Evolutionary conservation across 2,329 filamentous ascomycete genomes (phyloP), one percentile per base, ranked within the genome.

Genomic region (Alternaria brassicae): DNA sequence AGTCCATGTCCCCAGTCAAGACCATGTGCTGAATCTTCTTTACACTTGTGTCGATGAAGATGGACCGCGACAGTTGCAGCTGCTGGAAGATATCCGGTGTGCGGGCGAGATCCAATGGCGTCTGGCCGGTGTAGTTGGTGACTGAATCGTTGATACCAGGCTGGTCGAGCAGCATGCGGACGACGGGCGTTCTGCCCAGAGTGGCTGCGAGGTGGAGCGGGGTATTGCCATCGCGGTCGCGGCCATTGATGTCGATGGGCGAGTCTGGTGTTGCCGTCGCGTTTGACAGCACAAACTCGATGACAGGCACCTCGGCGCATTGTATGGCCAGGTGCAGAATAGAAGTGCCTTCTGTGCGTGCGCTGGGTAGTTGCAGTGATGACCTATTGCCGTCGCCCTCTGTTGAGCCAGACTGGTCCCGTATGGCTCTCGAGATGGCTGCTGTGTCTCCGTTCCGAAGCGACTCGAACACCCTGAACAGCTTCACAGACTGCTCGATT

Each of bases 1-100:
- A 84, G 39, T 91, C 89, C 78, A 97, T 95, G 67, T 95, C 89
- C 48, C 86, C 87, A 25, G 84, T 83, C 2, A 83, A 82, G 34
- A 97, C 89, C 52, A 97, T 82, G 13, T 89, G 86, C 71, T 98
- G 94, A 7, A 98, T 89, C 74, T 94, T 88, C 71, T 88, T 89
- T 13, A 96, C 88, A 76, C 94, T 96, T 63, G 85, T 85, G 71
- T 99, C 95, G 56, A 96, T 89, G 76, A 94, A 98, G 50, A 97
- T 83, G 4, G 93, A 96, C 42, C 93, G 87, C 8, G 93, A 89
- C 15, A 98, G 88, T 78, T 99, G 95, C 52, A 99, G 84, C 72
- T 94, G 89, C 79, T 98, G 93, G 81, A 96, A 98, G 56, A 98
- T 97, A 17, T 98, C 94, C 1, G 95, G 92, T 25, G 89, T 97